A percentile compares a stretch with the other conserved stretches of the same genome.
These are phyloP conservation scores for Oryza meyeriana DNA, from an alignment of 176 grass and related monocot genomes.

Conservation along the genomic window DNA sequence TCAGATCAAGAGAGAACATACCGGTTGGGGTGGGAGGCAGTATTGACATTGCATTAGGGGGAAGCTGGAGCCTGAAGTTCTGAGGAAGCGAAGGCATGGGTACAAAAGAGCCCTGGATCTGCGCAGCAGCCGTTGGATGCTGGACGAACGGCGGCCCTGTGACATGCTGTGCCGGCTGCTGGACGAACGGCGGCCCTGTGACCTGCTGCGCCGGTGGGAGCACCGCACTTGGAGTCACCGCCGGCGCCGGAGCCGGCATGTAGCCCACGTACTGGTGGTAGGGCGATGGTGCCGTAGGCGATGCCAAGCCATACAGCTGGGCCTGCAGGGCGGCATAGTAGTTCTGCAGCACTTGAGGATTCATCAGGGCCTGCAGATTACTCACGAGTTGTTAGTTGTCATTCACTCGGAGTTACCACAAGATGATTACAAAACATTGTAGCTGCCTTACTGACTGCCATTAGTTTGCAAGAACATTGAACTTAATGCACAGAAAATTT, in stretches of 20 bases:
- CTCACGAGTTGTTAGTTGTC: neutral
- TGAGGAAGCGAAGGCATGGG: constrained; percentile 36
- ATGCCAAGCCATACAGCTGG: constrained; percentile 56
- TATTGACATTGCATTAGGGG: constrained; percentile 28
- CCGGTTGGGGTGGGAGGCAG: constrained; percentile 36
- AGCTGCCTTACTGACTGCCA: neutral
- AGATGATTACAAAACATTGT: neutral
- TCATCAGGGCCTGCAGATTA: constrained; percentile 51
- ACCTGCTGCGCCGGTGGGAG: constrained; percentile 36
- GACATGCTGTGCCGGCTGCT: constrained; percentile 43
- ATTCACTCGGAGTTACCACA: neutral
- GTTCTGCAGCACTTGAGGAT: constrained; percentile 45
- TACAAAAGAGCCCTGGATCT: constrained; percentile 41
- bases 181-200: constrained; percentile 34
- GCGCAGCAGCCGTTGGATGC: constrained; percentile 31
- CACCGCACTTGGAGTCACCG: constrained; percentile 15
- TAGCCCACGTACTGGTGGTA: constrained; percentile 62
- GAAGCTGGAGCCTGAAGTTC: constrained; percentile 60
- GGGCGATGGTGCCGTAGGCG: constrained; percentile 24
- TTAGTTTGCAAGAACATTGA: neutral
- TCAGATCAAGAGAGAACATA: neutral
- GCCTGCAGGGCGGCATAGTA: constrained; percentile 43
- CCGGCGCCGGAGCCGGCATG: constrained; percentile 31
- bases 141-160: constrained; percentile 38
- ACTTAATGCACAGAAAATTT: no score